Percentiles rank a stretch among this genome's conserved stretches.
Conservation (phyloP, 208 protist genomes). For the Acanthamoeba quina region DNA sequence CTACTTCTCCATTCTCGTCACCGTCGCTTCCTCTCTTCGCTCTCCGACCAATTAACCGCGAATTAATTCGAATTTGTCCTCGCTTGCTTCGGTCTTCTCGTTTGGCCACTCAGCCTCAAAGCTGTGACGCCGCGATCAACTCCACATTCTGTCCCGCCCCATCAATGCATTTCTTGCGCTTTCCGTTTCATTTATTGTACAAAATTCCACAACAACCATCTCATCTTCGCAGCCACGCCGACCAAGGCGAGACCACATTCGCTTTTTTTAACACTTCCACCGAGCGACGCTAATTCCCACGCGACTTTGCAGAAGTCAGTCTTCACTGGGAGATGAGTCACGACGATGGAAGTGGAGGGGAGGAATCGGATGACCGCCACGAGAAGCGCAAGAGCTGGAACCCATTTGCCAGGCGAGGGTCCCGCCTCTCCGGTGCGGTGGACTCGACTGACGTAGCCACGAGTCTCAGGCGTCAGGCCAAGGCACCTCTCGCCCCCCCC, state of each 20-base stretch:
- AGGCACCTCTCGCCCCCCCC: neutral
- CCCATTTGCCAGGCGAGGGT: constrained; percentile 3
- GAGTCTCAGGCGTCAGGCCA: neutral
- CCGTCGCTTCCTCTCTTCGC: no score
- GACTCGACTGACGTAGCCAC: neutral
- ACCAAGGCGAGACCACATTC: no score
- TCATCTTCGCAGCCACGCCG: neutral
- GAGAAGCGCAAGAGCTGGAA: constrained; percentile 48
- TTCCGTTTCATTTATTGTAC: neutral
- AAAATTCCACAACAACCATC: neutral
- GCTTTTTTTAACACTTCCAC: neutral
- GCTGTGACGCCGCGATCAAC: no score
- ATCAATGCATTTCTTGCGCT: neutral
- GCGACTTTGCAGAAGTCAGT: neutral
- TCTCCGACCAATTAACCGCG: no score
- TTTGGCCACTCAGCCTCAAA: no score
- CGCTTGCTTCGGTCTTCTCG: no score
- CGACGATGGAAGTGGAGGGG: neutral
- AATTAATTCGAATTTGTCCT: no score
- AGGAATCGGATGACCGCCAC: neutral
- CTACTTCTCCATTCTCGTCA: no score
- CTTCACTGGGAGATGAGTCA: neutral
- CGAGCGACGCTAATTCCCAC: neutral
- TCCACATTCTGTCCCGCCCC: no score
- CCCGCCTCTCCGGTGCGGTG: neutral